Base-by-base conservation (phyloP, 2,329 filamentous ascomycete species). In the Parafenestella ontariensis region DNA sequence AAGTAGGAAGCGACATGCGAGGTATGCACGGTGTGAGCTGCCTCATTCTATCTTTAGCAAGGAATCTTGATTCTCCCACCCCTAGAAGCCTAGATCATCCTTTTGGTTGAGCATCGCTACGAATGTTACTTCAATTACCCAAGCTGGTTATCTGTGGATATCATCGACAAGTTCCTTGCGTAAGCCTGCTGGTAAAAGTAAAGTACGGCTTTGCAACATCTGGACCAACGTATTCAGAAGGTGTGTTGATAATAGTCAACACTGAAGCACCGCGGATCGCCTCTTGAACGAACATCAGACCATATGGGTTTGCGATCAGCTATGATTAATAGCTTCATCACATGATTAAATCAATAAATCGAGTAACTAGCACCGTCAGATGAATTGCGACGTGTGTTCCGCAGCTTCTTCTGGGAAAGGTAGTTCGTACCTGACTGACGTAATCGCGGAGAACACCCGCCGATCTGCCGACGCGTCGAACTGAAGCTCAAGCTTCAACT, bases 361-460 rank as follows among this genome's bases (percentile, higher is more conserved):
- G 20, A 7, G 39, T 42, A 26, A 26, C n/a, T n/a, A n/a, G n/a
- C n/a, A n/a, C n/a, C n/a, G n/a, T n/a, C n/a, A n/a, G n/a, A n/a
- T n/a, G n/a, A n/a, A n/a, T n/a, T n/a, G 24, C 24, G 24, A 26
- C 9, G 24, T 26, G 24, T n/a, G n/a, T n/a, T n/a, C n/a, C n/a
- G n/a, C n/a, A n/a, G n/a, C n/a, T n/a, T n/a, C n/a, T n/a, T n/a
- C n/a, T n/a, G n/a, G n/a, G n/a, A n/a, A n/a, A n/a, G n/a, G 34
- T 37, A 18, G 34, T 37, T 49, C 36, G 52, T 52, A 57, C 59
- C 51, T 58, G 56, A 62, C 40, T 62, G 56, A 62, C 59, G 59
- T 62, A 62, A 52, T 39, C 44, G 24, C 37, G 33, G 45, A 42
- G 37, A n/a, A 13, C 40, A 29, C 26, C 33, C 20, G 49, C 49